A percentile compares a stretch with the other conserved stretches of the same genome.
These are phyloP conservation scores for Fallopia convolvulus DNA, from an alignment of 148 eudicot genomes.

Conservation along the genomic window DNA sequence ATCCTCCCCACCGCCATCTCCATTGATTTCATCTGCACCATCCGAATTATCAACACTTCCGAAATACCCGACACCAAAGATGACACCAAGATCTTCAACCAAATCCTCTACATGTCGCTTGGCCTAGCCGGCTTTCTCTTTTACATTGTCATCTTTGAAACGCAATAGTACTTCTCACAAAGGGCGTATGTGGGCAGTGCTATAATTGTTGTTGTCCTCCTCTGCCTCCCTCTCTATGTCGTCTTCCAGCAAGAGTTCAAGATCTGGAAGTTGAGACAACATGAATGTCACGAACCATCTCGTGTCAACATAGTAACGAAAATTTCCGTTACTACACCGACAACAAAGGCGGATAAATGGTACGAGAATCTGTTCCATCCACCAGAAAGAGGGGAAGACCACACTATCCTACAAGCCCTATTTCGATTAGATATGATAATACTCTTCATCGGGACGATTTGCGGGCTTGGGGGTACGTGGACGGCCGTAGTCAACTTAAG, in stretches of 20 bases:
- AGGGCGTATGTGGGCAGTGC: constrained; percentile 11
- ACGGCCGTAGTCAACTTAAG: constrained; percentile 28
- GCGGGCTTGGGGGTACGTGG: constrained; percentile 28
- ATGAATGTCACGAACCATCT: background rate
- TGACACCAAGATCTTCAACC: constrained; percentile 23
- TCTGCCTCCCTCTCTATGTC: constrained; percentile 15
- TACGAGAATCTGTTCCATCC: constrained; percentile 14
- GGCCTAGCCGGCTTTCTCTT: constrained; percentile 23
- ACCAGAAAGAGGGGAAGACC: constrained; percentile 28
- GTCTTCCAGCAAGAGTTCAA: constrained; percentile 15
- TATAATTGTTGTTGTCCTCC: constrained; percentile 7
- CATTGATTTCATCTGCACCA: constrained; percentile 11
- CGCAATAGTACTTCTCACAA: constrained; percentile 10
- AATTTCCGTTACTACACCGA: too few relatives aligned
- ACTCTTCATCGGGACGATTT: constrained; percentile 21
- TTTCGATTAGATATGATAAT: constrained; percentile 27
- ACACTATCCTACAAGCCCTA: constrained; percentile 28
- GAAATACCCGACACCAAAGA: background rate
- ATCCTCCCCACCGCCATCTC: constrained; percentile 22
- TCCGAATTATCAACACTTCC: constrained; percentile 13
- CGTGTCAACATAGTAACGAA: background rate
- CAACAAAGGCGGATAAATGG: background rate
- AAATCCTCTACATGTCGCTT: constrained; percentile 23
- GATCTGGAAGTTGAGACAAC: background rate
- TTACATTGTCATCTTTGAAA: constrained; percentile 17